Evolutionary conservation across 1,284 basidiomycete species (phyloP).

Genomic region (Malassezia equina): DNA sequence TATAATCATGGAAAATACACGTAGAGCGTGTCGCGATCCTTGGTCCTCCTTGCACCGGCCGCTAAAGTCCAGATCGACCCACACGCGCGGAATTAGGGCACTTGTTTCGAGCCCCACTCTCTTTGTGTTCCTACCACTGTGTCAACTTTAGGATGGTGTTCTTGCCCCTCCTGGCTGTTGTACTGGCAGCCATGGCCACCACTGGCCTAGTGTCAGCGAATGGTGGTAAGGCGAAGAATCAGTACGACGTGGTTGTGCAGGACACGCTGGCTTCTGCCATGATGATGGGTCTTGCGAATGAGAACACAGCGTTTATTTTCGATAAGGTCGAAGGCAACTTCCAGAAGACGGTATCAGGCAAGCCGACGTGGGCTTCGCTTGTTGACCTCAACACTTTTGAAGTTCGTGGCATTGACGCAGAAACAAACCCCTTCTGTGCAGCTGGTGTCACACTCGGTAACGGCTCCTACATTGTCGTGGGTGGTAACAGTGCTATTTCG

Average conservation of each 20-base stretch:
- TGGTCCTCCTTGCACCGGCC: not conserved
- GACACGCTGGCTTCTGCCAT: slow-evolving; percentile 45
- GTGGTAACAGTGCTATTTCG: slow-evolving; percentile 48
- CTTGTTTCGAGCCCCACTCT: not conserved
- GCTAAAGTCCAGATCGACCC: not conserved
- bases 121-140: not conserved
- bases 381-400: slow-evolving; percentile 32
- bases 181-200: not conserved
- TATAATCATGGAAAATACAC: not conserved
- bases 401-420: slow-evolving; percentile 33
- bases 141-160: not conserved
- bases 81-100: not conserved
- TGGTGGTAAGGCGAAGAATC: slow-evolving; percentile 14
- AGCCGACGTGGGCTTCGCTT: slow-evolving; percentile 40
- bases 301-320: slow-evolving; percentile 47
- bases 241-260: slow-evolving; percentile 33
- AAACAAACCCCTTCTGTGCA: slow-evolving; percentile 49
- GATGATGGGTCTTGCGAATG: slow-evolving; percentile 45
- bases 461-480: slow-evolving; percentile 46
- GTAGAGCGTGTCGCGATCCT: not conserved
- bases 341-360: slow-evolving; percentile 20
- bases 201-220: not conserved
- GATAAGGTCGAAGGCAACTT: slow-evolving; percentile 50
- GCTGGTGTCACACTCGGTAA: slow-evolving; percentile 47
- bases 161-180: not conserved